Evolutionary conservation across 768 basidiomycete genomes (phyloP), one percentile per base, ranked within the genome.

Genomic region (Pisolithus orientalis): DNA sequence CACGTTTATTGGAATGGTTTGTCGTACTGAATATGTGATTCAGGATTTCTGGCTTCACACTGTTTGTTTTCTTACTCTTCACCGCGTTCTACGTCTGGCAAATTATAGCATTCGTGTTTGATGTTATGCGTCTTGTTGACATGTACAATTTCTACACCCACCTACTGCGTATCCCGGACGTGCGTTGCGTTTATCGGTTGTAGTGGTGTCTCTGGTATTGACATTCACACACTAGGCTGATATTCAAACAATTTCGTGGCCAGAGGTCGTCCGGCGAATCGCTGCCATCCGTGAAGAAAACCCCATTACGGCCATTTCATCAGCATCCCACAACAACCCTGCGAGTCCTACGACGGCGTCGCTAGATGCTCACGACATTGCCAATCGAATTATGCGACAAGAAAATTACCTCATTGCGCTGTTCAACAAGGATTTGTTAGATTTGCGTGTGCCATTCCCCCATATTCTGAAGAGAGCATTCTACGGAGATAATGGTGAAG

Each of bases 351-450:
- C 84, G 9, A 85, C 82, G 1, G 90, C 92, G 44, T 90, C 90
- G 65, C 81, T 99, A 6, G 96, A 99, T 60, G 96, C 95, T 2
- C 96, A 99, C 65, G 95, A 98, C 69, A 84, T 98, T 49, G 95
- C 95, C 4, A 98, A 97, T 65, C 87, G 96, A 48, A 97, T 99
- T 61, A 80, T 99, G 83, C 82, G 96, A 31, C 92, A 97, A 66
- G 96, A 98, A 65, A 99, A 99, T 70, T 99, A 98, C 65, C 79
- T 99, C 47, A 96, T 98, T 53, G 94, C 96, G 0, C 70, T 99
- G 17, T 96, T 99, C 70, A 99, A 98, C 72, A 98, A 97, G 66
- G 93, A 96, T 57, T 69, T 98, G 5, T 75, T 99, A 48, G 90
- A 99, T 69, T 76, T 98, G 21, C 83, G 84, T 8, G 79, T 93